Conservation (phyloP, 2,329 filamentous ascomycete genomes). For the Fusarium nisikadoi region DNA sequence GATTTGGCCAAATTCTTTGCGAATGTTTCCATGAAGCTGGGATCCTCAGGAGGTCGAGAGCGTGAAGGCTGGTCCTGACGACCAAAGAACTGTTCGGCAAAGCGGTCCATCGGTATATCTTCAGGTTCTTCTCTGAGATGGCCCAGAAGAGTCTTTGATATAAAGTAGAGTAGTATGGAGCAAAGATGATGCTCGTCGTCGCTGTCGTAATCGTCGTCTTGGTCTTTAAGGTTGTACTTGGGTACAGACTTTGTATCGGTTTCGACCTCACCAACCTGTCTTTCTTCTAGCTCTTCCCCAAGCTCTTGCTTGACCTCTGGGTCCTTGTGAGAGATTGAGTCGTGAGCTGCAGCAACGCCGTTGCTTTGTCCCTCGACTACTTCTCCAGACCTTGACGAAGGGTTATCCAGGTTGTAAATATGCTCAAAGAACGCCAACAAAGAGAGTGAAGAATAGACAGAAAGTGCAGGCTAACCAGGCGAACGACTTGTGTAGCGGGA, state of each 20-base stretch:
- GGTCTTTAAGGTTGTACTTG: not conserved
- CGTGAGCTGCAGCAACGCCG: slow-evolving; percentile 30
- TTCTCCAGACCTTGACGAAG: slow-evolving; percentile 16
- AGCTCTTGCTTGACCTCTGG: slow-evolving; percentile 8
- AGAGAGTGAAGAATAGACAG: not conserved
- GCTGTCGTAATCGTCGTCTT: slow-evolving; percentile 23
- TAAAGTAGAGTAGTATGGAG: slow-evolving; percentile 37
- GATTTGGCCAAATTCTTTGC: slow-evolving; percentile 41
- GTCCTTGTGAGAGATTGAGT: slow-evolving; percentile 12
- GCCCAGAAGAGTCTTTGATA: slow-evolving; percentile 32
- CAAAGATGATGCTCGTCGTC: slow-evolving; percentile 37
- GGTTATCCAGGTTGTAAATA: slow-evolving; percentile 26
- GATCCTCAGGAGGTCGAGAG: slow-evolving; percentile 18
- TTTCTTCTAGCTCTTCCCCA: not conserved
- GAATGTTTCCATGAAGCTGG: slow-evolving; percentile 40
- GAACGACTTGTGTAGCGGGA: slow-evolving; percentile 24
- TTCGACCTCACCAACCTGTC: slow-evolving; percentile 1
- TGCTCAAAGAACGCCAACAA: not conserved
- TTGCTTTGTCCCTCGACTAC: slow-evolving; percentile 24
- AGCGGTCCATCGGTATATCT: slow-evolving; percentile 34
- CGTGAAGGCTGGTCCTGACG: slow-evolving; percentile 24
- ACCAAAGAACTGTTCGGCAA: slow-evolving; percentile 41
- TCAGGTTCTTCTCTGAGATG: slow-evolving; percentile 13
- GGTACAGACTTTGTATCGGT: not conserved
- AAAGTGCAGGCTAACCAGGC: not conserved